These are phyloP conservation scores for Pulicaria dysenterica DNA, from an alignment of 129 eudicot genomes.

Conservation along the genomic window DNA sequence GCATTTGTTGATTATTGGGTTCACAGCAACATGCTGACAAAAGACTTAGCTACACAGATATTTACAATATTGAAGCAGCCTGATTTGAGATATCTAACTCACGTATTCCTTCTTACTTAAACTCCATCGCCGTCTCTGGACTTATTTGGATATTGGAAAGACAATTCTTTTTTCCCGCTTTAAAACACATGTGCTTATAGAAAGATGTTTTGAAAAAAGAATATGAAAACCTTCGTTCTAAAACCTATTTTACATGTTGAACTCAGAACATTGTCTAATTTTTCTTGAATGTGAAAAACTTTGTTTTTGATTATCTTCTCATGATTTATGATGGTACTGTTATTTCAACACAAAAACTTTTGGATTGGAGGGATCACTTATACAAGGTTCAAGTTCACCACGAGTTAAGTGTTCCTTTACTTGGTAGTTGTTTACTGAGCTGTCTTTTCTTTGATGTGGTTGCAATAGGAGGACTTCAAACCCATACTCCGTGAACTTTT, in stretches of 20 bases:
- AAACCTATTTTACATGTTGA: constrained; percentile 18
- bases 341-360: constrained; percentile 3
- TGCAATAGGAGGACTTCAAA: constrained; percentile 56
- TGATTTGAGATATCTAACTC: constrained; percentile 61
- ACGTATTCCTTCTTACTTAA: constrained; percentile 48
- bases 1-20: constrained; percentile 87
- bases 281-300: constrained; percentile 15
- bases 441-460: constrained; percentile 11
- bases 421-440: neutral
- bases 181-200: too few species aligned
- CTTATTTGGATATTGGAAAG: too few species aligned
- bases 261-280: neutral
- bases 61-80: constrained; percentile 81
- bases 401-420: neutral
- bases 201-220: neutral
- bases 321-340: constrained; percentile 14
- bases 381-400: neutral
- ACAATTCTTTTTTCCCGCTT: too few species aligned
- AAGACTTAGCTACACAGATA: constrained; percentile 71
- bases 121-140: neutral
- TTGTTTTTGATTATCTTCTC: constrained; percentile 9
- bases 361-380: constrained; percentile 6
- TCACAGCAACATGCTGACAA: constrained; percentile 68
- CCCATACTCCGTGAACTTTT: constrained; percentile 69
- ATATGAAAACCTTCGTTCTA: constrained; percentile 19